Conservation (phyloP, 2,329 filamentous ascomycete species). For the Teratosphaeriaceae sp. region DNA sequence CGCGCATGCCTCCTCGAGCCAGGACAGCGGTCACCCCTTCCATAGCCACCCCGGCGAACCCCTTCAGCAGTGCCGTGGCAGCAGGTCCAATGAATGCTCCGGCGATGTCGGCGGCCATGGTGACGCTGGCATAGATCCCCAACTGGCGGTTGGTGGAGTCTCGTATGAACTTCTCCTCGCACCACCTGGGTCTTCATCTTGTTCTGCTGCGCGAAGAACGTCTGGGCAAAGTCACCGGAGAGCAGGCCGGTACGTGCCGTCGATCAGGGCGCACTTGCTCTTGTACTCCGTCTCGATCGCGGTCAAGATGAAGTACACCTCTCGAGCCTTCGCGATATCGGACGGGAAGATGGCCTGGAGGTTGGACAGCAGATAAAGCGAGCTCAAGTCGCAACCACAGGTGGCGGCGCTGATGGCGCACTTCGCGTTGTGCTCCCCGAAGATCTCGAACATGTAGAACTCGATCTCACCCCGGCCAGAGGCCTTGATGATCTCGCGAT, state of each 20-base stretch:
- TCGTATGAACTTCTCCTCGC: neutral
- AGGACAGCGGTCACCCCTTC: no score
- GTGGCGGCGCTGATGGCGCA: neutral
- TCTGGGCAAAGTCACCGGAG: neutral
- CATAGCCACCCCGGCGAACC: no score
- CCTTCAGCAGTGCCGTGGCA: no score
- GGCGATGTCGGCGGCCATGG: no score
- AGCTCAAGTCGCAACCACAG: neutral
- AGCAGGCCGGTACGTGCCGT: neutral
- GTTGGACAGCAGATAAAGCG: neutral
- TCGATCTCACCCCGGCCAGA: neutral
- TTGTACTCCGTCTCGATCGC: neutral
- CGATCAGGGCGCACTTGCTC: neutral
- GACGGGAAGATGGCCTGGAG: neutral
- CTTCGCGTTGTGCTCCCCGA: neutral
- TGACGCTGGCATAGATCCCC: no score
- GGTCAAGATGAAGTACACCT: neutral
- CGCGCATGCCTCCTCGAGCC: no score
- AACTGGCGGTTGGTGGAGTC: no score
- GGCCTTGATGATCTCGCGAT: neutral
- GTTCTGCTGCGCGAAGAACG: neutral
- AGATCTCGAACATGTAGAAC: neutral
- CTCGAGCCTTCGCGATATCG: neutral
- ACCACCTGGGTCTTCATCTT: neutral
- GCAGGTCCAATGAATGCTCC: no score